Conservation (phyloP, 176 grass and related monocot species). For the Elymus sibiricus region DNA sequence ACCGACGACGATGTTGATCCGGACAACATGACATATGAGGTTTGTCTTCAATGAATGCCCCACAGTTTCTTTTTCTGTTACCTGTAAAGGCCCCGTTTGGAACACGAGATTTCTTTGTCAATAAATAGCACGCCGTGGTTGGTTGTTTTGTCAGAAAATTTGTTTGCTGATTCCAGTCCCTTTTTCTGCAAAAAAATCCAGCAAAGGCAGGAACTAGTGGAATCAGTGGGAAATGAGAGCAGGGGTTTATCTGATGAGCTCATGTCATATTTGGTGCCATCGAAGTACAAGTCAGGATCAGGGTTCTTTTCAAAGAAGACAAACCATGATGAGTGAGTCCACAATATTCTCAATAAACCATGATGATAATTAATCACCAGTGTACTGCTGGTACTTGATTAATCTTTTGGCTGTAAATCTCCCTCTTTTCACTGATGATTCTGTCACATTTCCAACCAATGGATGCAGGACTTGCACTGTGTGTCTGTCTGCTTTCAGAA, state of each 20-base stretch:
- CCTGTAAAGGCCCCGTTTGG: neutral
- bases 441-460: neutral
- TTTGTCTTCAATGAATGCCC: neutral
- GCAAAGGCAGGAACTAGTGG: constrained; percentile 64
- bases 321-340: constrained; percentile 55
- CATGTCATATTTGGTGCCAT: constrained; percentile 49
- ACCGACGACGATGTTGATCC: constrained; percentile 30
- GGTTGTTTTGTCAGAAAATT: neutral
- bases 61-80: neutral
- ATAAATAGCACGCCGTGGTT: neutral
- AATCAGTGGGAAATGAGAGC: constrained; percentile 60
- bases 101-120: neutral
- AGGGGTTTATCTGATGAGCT: constrained; percentile 74
- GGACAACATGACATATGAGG: constrained; percentile 94
- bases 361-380: neutral
- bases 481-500: constrained; percentile 56
- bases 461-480: constrained; percentile 77
- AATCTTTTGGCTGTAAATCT: neutral
- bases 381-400: neutral
- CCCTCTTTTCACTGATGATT: neutral
- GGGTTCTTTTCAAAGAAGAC: constrained; percentile 65
- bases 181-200: constrained; percentile 8
- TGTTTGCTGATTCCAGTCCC: neutral
- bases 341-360: neutral
- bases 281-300: constrained; percentile 63